Conservation (phyloP, 2,329 filamentous ascomycete species). For the Xylaria sp. region DNA sequence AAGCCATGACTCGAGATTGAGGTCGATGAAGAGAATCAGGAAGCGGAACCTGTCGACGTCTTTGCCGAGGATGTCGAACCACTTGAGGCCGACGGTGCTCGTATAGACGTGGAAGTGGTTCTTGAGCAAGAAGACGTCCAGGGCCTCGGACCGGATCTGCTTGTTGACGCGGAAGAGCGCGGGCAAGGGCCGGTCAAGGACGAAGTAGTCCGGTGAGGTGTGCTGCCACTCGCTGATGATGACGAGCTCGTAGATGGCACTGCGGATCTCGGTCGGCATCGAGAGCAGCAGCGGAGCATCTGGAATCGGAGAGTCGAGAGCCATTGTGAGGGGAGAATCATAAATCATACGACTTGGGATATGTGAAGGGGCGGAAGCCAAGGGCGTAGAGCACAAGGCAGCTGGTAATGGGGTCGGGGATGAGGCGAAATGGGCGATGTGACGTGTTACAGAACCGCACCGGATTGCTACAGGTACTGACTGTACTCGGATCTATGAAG, state of each 20-base stretch:
- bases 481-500: too few species aligned
- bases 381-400: neutral
- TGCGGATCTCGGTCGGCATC: constrained; percentile 37
- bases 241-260: constrained; percentile 34
- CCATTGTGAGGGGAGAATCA: constrained; percentile 18
- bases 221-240: constrained; percentile 33
- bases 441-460: neutral
- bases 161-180: constrained; percentile 37
- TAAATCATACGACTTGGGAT: neutral
- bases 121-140: constrained; percentile 39
- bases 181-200: constrained; percentile 38
- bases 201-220: constrained; percentile 33
- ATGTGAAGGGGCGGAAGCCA: neutral
- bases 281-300: constrained; percentile 16
- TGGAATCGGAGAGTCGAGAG: neutral
- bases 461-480: neutral
- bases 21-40: constrained; percentile 36
- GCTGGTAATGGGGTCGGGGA: neutral
- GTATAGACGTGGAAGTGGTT: constrained; percentile 41
- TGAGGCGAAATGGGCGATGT: neutral
- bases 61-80: constrained; percentile 35
- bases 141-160: constrained; percentile 37
- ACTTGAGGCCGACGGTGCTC: constrained; percentile 33
- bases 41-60: constrained; percentile 37
- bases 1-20: constrained; percentile 27